A percentile compares a stretch with the other conserved stretches of the same genome.
Evolutionary conservation across 2,329 filamentous ascomycete genomes (phyloP).

Genomic region (Verticillium nonalfalfae): DNA sequence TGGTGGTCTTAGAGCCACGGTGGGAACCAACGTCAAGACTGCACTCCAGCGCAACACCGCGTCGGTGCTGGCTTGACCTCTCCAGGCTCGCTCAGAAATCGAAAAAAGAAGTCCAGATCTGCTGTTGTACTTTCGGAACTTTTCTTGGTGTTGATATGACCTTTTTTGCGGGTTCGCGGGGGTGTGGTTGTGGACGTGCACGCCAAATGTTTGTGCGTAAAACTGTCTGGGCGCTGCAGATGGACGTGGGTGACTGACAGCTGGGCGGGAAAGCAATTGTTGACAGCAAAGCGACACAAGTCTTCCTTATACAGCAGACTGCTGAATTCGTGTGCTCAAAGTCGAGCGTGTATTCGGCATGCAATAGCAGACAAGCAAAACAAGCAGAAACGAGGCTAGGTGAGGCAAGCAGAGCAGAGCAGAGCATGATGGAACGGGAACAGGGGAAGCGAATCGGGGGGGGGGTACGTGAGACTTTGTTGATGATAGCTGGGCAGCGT

Average conservation of each 20-base stretch:
- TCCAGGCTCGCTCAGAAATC: not conserved
- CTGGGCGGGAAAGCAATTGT: not conserved
- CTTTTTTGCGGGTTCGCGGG: not conserved
- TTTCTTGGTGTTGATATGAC: not conserved
- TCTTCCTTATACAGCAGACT: not conserved
- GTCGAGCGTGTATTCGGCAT: not conserved
- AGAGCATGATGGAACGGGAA: slow-evolving; percentile 1
- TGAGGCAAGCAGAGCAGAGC: slow-evolving; percentile 3
- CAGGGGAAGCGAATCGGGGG: slow-evolving; percentile 1
- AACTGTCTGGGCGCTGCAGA: slow-evolving; percentile 1
- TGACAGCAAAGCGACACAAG: not conserved
- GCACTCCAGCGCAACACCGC: not conserved
- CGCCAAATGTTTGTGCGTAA: slow-evolving; percentile 1
- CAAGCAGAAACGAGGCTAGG: not conserved
- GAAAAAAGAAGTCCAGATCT: not conserved
- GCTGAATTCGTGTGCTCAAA: not conserved
- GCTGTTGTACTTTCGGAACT: not conserved
- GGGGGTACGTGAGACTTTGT: not conserved
- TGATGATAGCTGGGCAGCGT: not conserved
- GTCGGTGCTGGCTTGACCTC: not conserved
- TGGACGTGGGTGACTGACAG: not conserved
- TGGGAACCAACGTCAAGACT: not conserved
- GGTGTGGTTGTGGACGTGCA: not conserved
- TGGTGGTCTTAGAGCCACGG: not conserved
- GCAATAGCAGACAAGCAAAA: not conserved